Evolutionary conservation across 768 basidiomycete species (phyloP).

Genomic region (Psilocybe tampanensis): DNA sequence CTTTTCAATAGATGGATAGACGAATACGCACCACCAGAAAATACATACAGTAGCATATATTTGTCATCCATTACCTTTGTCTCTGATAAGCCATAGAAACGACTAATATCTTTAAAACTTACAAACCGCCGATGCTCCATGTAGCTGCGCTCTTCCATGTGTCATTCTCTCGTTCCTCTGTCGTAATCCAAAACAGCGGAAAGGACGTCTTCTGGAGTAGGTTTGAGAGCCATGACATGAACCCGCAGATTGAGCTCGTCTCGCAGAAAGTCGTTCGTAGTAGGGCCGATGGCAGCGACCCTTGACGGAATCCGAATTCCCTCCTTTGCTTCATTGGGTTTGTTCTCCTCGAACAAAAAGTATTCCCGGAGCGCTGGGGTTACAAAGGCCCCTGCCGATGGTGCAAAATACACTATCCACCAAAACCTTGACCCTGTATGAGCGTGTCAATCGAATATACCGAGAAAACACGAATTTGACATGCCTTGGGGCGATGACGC

Average conservation of each 20-base stretch:
- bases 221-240: conserved; percentile 55
- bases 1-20: no score
- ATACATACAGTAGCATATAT: no score
- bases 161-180: neutral
- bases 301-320: conserved; percentile 19
- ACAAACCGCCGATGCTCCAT: no score
- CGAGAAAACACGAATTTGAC: no score
- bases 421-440: conserved; percentile 32
- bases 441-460: neutral
- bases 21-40: no score
- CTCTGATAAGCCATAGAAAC: no score
- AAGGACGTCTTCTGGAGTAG: conserved; percentile 55
- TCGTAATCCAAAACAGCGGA: conserved; percentile 25
- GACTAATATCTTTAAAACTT: no score
- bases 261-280: conserved; percentile 55
- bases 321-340: neutral
- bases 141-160: no score
- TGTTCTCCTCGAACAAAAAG: conserved; percentile 39
- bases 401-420: conserved; percentile 82
- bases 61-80: no score
- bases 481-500: conserved; percentile 25
- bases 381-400: conserved; percentile 65
- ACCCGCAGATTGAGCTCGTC: conserved; percentile 50
- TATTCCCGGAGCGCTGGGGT: conserved; percentile 48
- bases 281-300: conserved; percentile 73